Conservation (phyloP, 768 basidiomycete species). For the Polyporus arcularius region DNA sequence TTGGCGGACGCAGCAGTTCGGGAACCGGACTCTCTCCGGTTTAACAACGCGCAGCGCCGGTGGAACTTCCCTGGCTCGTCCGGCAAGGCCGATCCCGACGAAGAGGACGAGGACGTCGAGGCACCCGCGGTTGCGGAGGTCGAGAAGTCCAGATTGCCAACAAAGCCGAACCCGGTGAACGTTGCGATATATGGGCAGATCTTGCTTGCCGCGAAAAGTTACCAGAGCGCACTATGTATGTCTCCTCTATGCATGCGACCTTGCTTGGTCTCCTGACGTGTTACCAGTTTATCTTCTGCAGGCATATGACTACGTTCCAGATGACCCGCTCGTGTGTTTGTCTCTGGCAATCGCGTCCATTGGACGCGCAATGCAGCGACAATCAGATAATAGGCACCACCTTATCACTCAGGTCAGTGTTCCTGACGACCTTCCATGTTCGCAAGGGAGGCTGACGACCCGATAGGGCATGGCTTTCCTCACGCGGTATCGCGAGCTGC, state of each 20-base stretch:
- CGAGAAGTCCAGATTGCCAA: constrained; percentile 49
- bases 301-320: constrained; percentile 80
- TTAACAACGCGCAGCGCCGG: constrained; percentile 61
- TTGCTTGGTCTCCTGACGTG: neutral
- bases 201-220: constrained; percentile 82
- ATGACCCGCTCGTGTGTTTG: constrained; percentile 86
- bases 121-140: constrained; percentile 19
- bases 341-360: constrained; percentile 82
- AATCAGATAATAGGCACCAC: constrained; percentile 92
- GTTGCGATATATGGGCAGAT: constrained; percentile 81
- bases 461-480: constrained; percentile 81
- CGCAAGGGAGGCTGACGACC: neutral
- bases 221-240: constrained; percentile 90
- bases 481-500: constrained; percentile 72
- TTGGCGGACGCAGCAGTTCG: constrained; percentile 66
- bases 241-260: constrained; percentile 8
- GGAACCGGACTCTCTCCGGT: constrained; percentile 59
- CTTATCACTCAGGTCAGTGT: constrained; percentile 67
- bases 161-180: constrained; percentile 68
- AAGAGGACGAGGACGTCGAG: constrained; percentile 41
- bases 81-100: constrained; percentile 41
- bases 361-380: constrained; percentile 90
- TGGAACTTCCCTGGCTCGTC: constrained; percentile 45
- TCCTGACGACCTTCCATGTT: neutral
- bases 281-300: constrained; percentile 81